phyloP scores from a whole-genome alignment of 495 filamentous ascomycete species.

The Penicillium parvum region DNA sequence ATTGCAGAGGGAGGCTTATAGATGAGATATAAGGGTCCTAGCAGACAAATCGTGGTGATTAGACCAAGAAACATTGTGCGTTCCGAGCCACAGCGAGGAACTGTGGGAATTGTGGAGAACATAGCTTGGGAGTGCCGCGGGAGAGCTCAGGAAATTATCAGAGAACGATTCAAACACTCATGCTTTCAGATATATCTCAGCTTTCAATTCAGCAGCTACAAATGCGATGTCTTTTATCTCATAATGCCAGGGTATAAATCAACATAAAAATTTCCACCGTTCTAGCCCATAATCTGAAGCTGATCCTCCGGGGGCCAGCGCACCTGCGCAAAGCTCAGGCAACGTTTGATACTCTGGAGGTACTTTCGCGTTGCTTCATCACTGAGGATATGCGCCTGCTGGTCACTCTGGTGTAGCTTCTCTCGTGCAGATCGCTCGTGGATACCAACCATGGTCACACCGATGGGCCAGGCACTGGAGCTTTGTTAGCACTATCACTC shows the following conservation, averaged over 20 bases:
- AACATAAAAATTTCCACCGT: neutral
- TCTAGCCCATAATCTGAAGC: constrained; percentile 90
- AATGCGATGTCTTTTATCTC: too few species aligned
- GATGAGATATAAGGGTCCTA: constrained; percentile 57
- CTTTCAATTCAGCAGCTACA: too few species aligned
- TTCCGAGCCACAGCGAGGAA: neutral
- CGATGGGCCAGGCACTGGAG: constrained; percentile 86
- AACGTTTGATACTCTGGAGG: constrained; percentile 95
- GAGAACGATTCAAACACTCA: too few species aligned
- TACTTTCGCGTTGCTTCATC: constrained; percentile 95
- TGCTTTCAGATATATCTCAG: too few species aligned
- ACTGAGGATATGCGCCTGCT: constrained; percentile 92
- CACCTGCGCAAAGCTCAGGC: constrained; percentile 92
- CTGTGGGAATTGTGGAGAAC: too few species aligned
- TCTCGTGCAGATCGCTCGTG: constrained; percentile 93
- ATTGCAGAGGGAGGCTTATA: constrained; percentile 71
- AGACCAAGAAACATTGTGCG: constrained; percentile 43
- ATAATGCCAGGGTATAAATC: constrained; percentile 13
- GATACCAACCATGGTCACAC: constrained; percentile 99
- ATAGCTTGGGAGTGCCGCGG: too few species aligned
- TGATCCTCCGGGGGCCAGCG: constrained; percentile 93
- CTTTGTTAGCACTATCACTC: constrained; percentile 12
- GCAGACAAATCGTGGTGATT: constrained; percentile 41
- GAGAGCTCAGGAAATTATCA: too few species aligned
- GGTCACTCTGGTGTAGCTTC: constrained; percentile 84